Conservation (phyloP, 2,329 filamentous ascomycete species). For the Didymella pomorum region DNA sequence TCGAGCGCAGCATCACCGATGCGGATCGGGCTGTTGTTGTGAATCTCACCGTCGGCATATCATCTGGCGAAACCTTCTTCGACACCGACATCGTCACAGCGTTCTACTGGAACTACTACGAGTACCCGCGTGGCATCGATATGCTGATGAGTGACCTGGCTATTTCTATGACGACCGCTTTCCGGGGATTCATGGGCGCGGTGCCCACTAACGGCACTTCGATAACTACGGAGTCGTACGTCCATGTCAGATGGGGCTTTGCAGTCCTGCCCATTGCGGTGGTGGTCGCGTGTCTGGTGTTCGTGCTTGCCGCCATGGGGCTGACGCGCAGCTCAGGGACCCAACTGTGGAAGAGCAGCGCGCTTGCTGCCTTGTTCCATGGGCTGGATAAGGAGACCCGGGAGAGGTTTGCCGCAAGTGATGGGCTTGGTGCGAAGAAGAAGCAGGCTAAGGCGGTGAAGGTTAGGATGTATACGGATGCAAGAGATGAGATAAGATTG, state of each 20-base stretch:
- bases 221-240: background rate
- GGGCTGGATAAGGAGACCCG: background rate
- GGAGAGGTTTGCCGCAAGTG: background rate
- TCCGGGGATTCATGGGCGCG: background rate
- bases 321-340: background rate
- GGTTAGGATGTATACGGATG: background rate
- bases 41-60: background rate
- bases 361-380: background rate
- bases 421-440: background rate
- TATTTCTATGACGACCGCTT: background rate
- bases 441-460: background rate
- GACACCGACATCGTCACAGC: background rate
- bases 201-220: background rate
- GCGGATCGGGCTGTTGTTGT: background rate
- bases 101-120: background rate
- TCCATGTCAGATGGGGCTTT: background rate
- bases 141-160: background rate
- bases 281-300: background rate
- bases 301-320: background rate
- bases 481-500: background rate
- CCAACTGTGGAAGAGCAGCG: background rate
- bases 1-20: background rate
- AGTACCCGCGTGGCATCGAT: background rate
- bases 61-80: background rate
- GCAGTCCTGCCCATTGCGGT: background rate